Evolutionary conservation across 805 yeast genomes (phyloP).

Genomic region (Kazachstania martiniae): DNA sequence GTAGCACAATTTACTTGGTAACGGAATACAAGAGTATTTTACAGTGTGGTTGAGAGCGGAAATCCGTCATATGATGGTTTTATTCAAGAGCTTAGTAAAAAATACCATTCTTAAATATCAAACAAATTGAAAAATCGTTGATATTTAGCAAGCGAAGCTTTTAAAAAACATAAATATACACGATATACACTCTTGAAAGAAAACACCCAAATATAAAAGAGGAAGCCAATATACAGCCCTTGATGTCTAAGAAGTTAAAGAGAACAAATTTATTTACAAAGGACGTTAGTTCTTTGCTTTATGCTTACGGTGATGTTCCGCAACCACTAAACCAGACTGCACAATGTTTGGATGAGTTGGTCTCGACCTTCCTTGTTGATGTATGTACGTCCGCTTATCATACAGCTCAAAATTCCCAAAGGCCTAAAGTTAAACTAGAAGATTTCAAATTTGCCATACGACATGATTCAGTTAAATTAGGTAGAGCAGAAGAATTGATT

Average conservation of each 20-base stretch:
- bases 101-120: too few relatives aligned
- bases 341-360: constrained; percentile 54
- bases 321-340: constrained; percentile 58
- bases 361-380: constrained; percentile 52
- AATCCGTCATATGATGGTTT: too few relatives aligned
- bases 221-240: too few relatives aligned
- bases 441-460: constrained; percentile 64
- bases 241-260: constrained; percentile 31
- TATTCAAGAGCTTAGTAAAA: too few relatives aligned
- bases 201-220: too few relatives aligned
- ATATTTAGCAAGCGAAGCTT: too few relatives aligned
- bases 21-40: too few relatives aligned
- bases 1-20: too few relatives aligned
- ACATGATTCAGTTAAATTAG: constrained; percentile 54
- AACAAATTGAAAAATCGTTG: too few relatives aligned
- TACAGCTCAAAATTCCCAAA: constrained; percentile 39
- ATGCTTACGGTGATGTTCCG: constrained; percentile 65
- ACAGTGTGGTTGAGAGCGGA: too few relatives aligned
- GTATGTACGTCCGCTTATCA: constrained; percentile 45
- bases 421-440: constrained; percentile 58
- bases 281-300: constrained; percentile 48
- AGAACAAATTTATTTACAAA: constrained; percentile 36
- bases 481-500: constrained; percentile 57
- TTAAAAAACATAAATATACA: too few relatives aligned
- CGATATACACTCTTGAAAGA: too few relatives aligned